A percentile compares a stretch with the other conserved stretches of the same genome.
These are phyloP conservation scores for Dactylellina parvicollis DNA, from an alignment of 2,329 filamentous ascomycete species.

Conservation along the genomic window DNA sequence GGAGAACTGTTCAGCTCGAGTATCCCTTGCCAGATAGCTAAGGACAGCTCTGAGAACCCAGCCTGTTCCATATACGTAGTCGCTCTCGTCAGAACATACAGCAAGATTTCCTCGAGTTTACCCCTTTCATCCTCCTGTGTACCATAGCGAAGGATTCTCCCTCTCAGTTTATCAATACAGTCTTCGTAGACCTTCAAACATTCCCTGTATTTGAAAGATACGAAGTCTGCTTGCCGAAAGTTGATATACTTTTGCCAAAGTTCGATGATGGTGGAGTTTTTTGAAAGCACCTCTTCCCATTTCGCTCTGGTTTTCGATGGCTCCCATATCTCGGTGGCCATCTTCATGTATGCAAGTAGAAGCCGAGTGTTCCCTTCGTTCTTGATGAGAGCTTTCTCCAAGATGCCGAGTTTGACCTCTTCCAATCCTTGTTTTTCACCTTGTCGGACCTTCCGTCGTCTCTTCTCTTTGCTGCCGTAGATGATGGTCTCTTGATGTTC, in stretches of 20 bases:
- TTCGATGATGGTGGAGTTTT: conserved; percentile 68
- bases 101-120: conserved; percentile 56
- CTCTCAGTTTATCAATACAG: conserved; percentile 66
- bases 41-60: conserved; percentile 79
- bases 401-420: conserved; percentile 81
- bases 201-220: conserved; percentile 74
- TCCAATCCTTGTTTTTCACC: conserved; percentile 70
- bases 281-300: conserved; percentile 72
- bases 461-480: conserved; percentile 31
- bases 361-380: conserved; percentile 68
- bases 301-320: conserved; percentile 69
- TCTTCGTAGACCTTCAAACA: conserved; percentile 70
- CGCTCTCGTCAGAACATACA: conserved; percentile 79
- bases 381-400: conserved; percentile 77
- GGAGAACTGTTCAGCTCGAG: conserved; percentile 76
- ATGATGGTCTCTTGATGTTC: conserved; percentile 78
- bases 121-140: conserved; percentile 22
- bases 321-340: conserved; percentile 80
- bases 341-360: conserved; percentile 74
- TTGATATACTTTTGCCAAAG: conserved; percentile 73
- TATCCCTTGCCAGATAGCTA: conserved; percentile 83
- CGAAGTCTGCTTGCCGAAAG: conserved; percentile 70
- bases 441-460: conserved; percentile 64
- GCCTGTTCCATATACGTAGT: conserved; percentile 78
- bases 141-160: conserved; percentile 48